phyloP scores from a whole-genome alignment of 2,329 filamentous ascomycete genomes.

The Scedosporium dehoogii region DNA sequence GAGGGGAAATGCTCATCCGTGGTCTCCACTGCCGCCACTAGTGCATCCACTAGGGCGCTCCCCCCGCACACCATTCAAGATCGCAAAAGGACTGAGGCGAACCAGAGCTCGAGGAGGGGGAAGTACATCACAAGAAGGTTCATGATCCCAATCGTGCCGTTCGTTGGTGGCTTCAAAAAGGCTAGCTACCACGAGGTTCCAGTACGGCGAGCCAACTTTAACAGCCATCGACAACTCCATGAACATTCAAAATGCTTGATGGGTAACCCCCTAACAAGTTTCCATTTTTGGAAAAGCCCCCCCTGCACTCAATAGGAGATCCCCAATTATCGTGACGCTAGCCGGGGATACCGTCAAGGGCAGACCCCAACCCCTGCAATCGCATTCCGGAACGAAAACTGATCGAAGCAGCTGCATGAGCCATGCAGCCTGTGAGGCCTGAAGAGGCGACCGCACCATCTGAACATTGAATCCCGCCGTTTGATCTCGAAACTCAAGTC shows the following conservation, averaged over 20 bases:
- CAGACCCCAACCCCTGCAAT: slow-evolving; percentile 1
- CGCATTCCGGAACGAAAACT: slow-evolving; percentile 4
- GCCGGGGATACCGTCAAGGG: background rate
- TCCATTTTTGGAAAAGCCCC: background rate
- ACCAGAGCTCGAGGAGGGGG: background rate
- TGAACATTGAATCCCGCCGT: background rate
- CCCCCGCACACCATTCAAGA: background rate
- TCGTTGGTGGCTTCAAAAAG: too few species aligned
- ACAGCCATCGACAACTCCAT: background rate
- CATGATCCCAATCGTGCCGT: too few species aligned
- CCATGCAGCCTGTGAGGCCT: background rate
- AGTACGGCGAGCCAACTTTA: too few species aligned
- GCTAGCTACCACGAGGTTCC: too few species aligned
- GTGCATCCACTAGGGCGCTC: background rate
- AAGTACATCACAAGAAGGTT: too few species aligned
- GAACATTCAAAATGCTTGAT: background rate
- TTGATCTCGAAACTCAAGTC: background rate
- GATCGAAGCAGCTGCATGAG: slow-evolving; percentile 5
- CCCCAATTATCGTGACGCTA: background rate
- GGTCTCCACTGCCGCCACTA: background rate
- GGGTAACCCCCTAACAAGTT: background rate
- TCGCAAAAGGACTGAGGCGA: background rate
- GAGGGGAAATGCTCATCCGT: background rate
- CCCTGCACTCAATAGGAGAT: slow-evolving; percentile 2
- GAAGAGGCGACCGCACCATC: background rate